These are phyloP conservation scores for Globisporangium mamillatum DNA, from an alignment of 352 stramenopile genomes.

Conservation along the genomic window DNA sequence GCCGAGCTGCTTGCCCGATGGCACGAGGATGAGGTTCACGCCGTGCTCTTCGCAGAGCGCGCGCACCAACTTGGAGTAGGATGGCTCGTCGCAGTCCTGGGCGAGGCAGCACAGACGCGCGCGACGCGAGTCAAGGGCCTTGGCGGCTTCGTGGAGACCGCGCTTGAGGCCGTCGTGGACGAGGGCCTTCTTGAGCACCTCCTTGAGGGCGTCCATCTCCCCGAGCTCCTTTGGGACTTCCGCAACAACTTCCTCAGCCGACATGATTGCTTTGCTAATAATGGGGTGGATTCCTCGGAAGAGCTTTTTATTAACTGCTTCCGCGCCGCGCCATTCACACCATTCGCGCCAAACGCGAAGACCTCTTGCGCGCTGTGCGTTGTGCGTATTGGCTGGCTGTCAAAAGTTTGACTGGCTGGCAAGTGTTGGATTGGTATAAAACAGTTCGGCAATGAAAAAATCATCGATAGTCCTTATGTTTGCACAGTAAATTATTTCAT, in stretches of 20 bases:
- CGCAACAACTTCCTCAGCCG: conserved; percentile 92
- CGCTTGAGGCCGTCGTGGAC: conserved; percentile 99
- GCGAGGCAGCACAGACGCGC: conserved; percentile 98
- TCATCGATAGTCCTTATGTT: background rate
- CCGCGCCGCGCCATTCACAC: background rate
- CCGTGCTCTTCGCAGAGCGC: conserved; percentile 93
- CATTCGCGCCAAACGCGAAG: background rate
- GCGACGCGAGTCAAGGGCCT: conserved; percentile 97
- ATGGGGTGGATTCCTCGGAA: conserved; percentile 57
- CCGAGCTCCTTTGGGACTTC: conserved; percentile 93
- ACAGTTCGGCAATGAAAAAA: background rate
- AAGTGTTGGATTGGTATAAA: background rate
- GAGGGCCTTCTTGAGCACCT: conserved; percentile 99
- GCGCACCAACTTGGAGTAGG: conserved; percentile 99
- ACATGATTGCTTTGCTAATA: conserved; percentile 67
- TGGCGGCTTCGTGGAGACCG: conserved; percentile 98
- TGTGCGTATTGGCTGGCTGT: conserved; percentile 40
- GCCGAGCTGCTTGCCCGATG: conserved; percentile 96
- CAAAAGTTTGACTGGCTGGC: conserved; percentile 1
- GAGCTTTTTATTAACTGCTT: conserved; percentile 17
- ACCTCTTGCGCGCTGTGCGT: background rate
- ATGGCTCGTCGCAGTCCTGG: conserved; percentile 99
- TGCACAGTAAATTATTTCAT: background rate
- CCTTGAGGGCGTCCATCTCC: conserved; percentile 97
- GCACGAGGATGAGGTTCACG: conserved; percentile 93